Percentiles rank a stretch among this genome's conserved stretches.
phyloP scores from a whole-genome alignment of 1,284 basidiomycete species.

The Vanrija humicola region DNA sequence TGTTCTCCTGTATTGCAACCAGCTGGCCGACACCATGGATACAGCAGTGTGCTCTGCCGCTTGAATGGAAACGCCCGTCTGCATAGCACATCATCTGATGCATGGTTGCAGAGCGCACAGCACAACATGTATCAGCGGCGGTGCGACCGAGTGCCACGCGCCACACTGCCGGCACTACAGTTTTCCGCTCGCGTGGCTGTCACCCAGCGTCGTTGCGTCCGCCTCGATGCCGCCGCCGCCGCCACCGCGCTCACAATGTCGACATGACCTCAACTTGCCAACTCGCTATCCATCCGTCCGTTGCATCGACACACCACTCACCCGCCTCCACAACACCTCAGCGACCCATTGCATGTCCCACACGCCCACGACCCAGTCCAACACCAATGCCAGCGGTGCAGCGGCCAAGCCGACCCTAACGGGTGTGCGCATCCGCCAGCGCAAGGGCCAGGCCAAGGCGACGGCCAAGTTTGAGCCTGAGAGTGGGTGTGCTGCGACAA shows the following conservation, averaged over 20 bases:
- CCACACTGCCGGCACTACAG: background rate
- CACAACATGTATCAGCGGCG: no score
- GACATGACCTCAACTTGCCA: background rate
- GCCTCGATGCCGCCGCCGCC: background rate
- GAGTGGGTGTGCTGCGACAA: slow-evolving; percentile 32
- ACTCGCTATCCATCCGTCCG: background rate
- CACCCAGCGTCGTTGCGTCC: background rate
- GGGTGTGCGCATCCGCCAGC: slow-evolving; percentile 53
- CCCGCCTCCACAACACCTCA: background rate
- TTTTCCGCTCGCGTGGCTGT: no score
- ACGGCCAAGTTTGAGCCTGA: slow-evolving; percentile 57
- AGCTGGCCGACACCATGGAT: no score
- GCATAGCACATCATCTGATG: no score
- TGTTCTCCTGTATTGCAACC: no score
- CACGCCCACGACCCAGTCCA: slow-evolving; percentile 42
- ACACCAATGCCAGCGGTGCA: slow-evolving; percentile 43
- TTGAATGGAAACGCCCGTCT: no score
- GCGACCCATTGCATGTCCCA: slow-evolving; percentile 45
- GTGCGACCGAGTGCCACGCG: background rate
- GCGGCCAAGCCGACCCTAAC: slow-evolving; percentile 50
- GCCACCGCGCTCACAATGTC: background rate
- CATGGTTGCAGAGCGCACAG: no score
- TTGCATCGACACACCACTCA: background rate
- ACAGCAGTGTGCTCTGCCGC: no score
- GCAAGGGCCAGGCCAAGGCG: slow-evolving; percentile 52